Conservation (phyloP, 768 basidiomycete genomes). For the Lactarius hatsudake region DNA sequence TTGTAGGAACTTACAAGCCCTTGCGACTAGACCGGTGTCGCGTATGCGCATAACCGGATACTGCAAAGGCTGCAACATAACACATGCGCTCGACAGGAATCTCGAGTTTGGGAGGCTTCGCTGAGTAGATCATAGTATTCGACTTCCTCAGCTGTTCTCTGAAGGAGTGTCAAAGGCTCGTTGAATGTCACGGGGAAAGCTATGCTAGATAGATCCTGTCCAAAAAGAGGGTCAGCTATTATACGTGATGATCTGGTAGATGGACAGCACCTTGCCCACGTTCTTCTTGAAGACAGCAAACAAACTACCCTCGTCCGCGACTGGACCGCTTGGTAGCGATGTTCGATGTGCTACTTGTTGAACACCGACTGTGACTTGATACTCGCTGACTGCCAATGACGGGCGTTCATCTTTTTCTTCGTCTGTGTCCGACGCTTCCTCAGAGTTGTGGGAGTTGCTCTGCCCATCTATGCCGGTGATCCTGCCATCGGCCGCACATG, state of each 20-base stretch:
- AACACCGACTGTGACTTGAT: background rate
- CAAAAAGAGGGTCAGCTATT: slow-evolving; percentile 5
- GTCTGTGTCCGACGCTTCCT: slow-evolving; percentile 53
- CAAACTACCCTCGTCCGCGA: slow-evolving; percentile 77
- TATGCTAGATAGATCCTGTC: slow-evolving; percentile 76
- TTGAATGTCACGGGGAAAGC: slow-evolving; percentile 89
- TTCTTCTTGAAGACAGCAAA: slow-evolving; percentile 85
- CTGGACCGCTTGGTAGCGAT: slow-evolving; percentile 55
- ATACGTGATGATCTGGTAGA: slow-evolving; percentile 12
- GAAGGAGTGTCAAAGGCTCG: slow-evolving; percentile 80
- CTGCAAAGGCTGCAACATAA: slow-evolving; percentile 79
- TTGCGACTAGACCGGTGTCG: slow-evolving; percentile 78
- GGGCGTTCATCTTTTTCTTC: slow-evolving; percentile 34
- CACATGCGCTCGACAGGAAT: slow-evolving; percentile 66
- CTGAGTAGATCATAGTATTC: slow-evolving; percentile 73
- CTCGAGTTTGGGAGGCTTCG: slow-evolving; percentile 54
- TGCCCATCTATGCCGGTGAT: slow-evolving; percentile 40
- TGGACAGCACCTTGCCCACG: slow-evolving; percentile 67
- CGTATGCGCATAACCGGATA: slow-evolving; percentile 82
- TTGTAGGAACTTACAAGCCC: slow-evolving; percentile 63
- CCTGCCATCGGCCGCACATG: slow-evolving; percentile 33
- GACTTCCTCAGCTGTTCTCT: slow-evolving; percentile 78
- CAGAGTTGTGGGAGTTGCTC: slow-evolving; percentile 46
- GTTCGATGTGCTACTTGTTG: slow-evolving; percentile 46
- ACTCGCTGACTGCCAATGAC: slow-evolving; percentile 18